A percentile compares a stretch with the other conserved stretches of the same genome.
Conservation (phyloP, 2,329 filamentous ascomycete species). For the Fonsecaea monophora region DNA sequence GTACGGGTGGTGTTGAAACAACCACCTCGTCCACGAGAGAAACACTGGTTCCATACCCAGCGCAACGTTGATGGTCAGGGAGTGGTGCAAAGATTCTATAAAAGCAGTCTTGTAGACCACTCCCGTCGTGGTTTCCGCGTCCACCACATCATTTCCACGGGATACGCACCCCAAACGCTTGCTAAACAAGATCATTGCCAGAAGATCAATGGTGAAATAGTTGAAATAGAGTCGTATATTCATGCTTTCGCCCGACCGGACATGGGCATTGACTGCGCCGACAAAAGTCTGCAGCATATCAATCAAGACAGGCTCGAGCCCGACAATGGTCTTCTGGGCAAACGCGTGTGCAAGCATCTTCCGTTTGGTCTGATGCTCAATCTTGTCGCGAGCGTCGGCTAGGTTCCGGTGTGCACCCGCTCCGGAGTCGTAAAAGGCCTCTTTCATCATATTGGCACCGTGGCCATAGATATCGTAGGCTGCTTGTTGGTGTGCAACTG, state of each 20-base stretch:
- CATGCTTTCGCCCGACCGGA: not conserved
- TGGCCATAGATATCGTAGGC: conserved; percentile 53
- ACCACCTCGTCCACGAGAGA: conserved; percentile 28
- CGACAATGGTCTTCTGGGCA: conserved; percentile 35
- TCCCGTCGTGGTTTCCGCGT: conserved; percentile 29
- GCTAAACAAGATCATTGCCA: conserved; percentile 26
- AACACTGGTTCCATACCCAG: conserved; percentile 37
- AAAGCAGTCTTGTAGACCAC: conserved; percentile 33
- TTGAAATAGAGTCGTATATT: conserved; percentile 35
- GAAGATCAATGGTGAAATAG: conserved; percentile 36
- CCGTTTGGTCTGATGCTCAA: conserved; percentile 39
- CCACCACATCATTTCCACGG: conserved; percentile 30
- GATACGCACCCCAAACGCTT: conserved; percentile 22
- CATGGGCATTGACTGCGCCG: no score
- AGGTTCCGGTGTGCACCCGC: conserved; percentile 30
- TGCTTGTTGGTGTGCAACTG: conserved; percentile 52
- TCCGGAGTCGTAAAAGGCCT: conserved; percentile 45
- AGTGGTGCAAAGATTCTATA: conserved; percentile 36
- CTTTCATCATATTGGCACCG: conserved; percentile 51
- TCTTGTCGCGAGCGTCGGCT: conserved; percentile 35
- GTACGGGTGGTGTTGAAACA: conserved; percentile 35
- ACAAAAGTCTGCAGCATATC: no score
- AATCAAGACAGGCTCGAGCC: conserved; percentile 30
- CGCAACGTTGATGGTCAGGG: conserved; percentile 35
- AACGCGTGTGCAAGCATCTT: conserved; percentile 35